Conservation (phyloP, 2,329 filamentous ascomycete species). For the Colletotrichum liriopes region DNA sequence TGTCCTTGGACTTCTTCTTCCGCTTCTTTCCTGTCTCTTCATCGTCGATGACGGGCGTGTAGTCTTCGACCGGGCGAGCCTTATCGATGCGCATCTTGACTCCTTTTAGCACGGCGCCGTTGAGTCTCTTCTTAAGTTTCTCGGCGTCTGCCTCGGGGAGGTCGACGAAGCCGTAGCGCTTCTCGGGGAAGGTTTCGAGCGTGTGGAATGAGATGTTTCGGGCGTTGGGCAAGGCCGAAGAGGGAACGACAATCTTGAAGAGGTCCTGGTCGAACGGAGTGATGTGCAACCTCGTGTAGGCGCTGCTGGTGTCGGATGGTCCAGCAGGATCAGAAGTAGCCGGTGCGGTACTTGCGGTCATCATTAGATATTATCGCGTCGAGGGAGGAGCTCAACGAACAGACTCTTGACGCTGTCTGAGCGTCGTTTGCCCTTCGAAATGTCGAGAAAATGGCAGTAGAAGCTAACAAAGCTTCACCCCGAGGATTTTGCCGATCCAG, state of each 20-base stretch:
- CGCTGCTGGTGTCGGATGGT: constrained; percentile 40
- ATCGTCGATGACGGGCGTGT: constrained; percentile 54
- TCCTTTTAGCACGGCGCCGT: constrained; percentile 88
- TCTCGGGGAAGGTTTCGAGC: constrained; percentile 90
- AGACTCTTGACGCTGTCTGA: constrained; percentile 10
- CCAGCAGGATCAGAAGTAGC: constrained; percentile 22
- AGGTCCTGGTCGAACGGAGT: constrained; percentile 86
- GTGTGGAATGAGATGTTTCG: constrained; percentile 90
- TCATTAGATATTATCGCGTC: constrained; percentile 33
- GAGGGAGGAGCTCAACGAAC: background rate
- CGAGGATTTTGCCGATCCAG: constrained; percentile 38
- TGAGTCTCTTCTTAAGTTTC: constrained; percentile 92
- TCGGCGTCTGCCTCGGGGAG: constrained; percentile 86
- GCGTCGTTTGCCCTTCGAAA: constrained; percentile 31
- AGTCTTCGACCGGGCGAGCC: constrained; percentile 76
- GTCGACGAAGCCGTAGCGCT: constrained; percentile 90
- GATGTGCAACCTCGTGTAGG: constrained; percentile 82
- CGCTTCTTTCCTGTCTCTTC: constrained; percentile 57
- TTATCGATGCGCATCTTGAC: constrained; percentile 88
- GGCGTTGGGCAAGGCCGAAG: constrained; percentile 75
- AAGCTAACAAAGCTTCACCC: constrained; percentile 21
- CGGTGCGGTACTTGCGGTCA: constrained; percentile 15
- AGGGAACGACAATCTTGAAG: constrained; percentile 79
- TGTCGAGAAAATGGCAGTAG: constrained; percentile 22
- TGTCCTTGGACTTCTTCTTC: constrained; percentile 58